phyloP scores from a whole-genome alignment of 495 filamentous ascomycete species.

The Talaromyces wortmannii region DNA sequence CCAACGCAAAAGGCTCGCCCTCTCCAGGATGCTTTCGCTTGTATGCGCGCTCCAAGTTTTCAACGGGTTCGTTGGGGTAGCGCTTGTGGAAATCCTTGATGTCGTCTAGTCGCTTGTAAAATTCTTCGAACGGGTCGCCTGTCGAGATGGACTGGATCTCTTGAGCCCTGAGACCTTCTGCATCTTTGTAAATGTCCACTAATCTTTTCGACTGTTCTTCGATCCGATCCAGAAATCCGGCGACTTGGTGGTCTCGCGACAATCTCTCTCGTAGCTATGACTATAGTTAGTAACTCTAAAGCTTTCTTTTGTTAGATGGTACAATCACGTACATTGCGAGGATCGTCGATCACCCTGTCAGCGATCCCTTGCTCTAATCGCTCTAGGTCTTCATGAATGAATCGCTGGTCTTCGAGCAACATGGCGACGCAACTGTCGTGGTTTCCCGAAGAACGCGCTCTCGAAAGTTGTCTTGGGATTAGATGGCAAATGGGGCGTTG shows the following conservation, averaged over 20 bases:
- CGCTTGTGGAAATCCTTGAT: constrained; percentile 83
- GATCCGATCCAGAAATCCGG: constrained; percentile 79
- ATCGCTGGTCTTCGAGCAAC: constrained; percentile 87
- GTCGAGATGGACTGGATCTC: constrained; percentile 81
- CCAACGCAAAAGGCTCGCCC: constrained; percentile 52
- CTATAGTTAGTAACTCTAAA: constrained; percentile 19
- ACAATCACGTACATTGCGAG: constrained; percentile 63
- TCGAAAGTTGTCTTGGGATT: neutral
- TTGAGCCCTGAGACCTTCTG: constrained; percentile 56
- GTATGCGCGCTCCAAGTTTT: constrained; percentile 91
- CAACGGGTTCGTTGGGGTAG: constrained; percentile 91
- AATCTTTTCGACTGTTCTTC: constrained; percentile 77
- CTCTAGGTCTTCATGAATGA: constrained; percentile 92
- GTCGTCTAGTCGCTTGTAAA: constrained; percentile 74
- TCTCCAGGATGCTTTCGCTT: constrained; percentile 62
- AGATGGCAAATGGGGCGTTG: constrained; percentile 3
- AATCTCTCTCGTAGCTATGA: constrained; percentile 74
- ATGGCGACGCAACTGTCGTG: constrained; percentile 39
- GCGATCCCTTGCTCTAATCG: constrained; percentile 88
- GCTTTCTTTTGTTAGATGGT: neutral
- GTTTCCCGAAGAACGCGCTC: neutral
- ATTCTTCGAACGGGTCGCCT: constrained; percentile 86
- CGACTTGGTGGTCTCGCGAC: constrained; percentile 82
- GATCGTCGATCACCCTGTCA: constrained; percentile 81
- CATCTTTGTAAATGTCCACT: constrained; percentile 79